Conservation (phyloP, 2,329 filamentous ascomycete genomes). For the Scopulariopsis brevicaulis region DNA sequence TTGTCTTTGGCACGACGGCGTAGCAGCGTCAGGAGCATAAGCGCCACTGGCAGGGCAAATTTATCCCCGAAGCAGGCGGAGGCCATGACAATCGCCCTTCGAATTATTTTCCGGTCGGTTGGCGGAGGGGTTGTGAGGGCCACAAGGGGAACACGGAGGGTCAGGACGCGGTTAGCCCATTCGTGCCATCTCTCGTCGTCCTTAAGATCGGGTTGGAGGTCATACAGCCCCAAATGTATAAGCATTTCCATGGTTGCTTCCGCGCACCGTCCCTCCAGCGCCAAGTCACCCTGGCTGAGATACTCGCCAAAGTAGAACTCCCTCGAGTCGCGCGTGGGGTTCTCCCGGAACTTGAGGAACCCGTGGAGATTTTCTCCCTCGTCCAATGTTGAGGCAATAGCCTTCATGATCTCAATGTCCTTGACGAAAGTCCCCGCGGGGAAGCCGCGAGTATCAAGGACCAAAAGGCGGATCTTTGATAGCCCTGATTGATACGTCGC, state of each 20-base stretch:
- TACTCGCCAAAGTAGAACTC: constrained; percentile 1
- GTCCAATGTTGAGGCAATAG: not conserved
- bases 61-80: not conserved
- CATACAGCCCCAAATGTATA: not conserved
- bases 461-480: not conserved
- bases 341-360: not conserved
- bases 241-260: not conserved
- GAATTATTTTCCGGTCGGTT: not conserved
- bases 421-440: not conserved
- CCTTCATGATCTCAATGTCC: not conserved
- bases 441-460: not conserved
- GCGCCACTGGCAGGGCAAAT: not conserved
- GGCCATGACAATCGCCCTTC: not conserved
- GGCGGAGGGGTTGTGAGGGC: not conserved
- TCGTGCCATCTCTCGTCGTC: not conserved
- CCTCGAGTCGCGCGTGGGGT: not conserved
- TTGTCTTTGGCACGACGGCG: not conserved
- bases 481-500: not conserved
- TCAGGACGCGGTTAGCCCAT: not conserved
- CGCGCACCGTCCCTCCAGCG: not conserved
- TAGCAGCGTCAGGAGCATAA: not conserved
- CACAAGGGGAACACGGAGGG: not conserved
- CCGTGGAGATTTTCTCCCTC: not conserved
- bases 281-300: not conserved
- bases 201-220: not conserved